These are phyloP conservation scores for Phlebiopsis gigantea DNA, from an alignment of 768 basidiomycete genomes.

Conservation along the genomic window DNA sequence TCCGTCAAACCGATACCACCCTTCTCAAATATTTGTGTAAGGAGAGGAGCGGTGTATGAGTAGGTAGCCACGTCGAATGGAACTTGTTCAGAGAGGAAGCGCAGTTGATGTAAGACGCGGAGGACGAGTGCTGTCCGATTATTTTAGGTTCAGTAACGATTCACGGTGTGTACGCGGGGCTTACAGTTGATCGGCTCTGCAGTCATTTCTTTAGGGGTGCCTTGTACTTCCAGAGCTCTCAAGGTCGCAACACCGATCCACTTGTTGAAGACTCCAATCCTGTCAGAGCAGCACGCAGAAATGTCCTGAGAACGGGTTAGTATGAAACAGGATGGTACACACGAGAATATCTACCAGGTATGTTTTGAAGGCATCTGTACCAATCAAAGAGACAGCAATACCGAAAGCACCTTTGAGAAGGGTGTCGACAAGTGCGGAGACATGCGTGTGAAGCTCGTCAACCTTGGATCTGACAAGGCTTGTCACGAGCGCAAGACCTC, in stretches of 20 bases:
- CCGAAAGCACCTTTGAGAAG: conserved; percentile 64
- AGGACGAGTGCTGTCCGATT: conserved; percentile 57
- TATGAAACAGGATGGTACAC: neutral
- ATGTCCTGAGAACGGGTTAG: conserved; percentile 44
- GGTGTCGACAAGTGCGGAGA: conserved; percentile 53
- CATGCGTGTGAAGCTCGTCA: conserved; percentile 49
- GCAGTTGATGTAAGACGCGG: conserved; percentile 81
- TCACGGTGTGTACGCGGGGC: conserved; percentile 14
- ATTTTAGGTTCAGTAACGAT: neutral
- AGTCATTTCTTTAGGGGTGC: conserved; percentile 67
- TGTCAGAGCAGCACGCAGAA: conserved; percentile 65
- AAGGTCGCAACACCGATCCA: conserved; percentile 86
- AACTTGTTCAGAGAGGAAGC: conserved; percentile 72
- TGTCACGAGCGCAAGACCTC: conserved; percentile 66
- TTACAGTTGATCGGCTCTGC: conserved; percentile 65
- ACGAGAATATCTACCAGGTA: conserved; percentile 52
- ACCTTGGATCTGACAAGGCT: conserved; percentile 49
- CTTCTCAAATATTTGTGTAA: conserved; percentile 58
- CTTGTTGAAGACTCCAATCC: conserved; percentile 59
- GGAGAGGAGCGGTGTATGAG: conserved; percentile 71
- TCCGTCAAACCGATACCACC: conserved; percentile 66
- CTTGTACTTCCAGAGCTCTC: conserved; percentile 57
- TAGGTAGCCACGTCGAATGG: conserved; percentile 86
- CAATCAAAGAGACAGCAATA: conserved; percentile 58
- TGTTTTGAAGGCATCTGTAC: conserved; percentile 58